Percentiles rank a stretch among this genome's conserved stretches.
phyloP scores from a whole-genome alignment of 768 basidiomycete species.

The Arthromyces matolae region DNA sequence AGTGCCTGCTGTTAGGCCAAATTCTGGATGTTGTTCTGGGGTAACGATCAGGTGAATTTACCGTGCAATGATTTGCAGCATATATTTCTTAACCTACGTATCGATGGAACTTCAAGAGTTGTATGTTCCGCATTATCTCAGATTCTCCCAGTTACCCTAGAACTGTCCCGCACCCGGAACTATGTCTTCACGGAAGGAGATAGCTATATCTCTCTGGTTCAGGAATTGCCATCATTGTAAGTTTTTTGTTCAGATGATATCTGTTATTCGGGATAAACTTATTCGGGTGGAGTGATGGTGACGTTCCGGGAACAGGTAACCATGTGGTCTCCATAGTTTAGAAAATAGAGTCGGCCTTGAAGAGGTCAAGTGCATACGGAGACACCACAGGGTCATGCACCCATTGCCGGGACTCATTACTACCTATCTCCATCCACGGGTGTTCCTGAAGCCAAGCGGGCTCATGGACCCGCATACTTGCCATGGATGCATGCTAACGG shows the following conservation, averaged over 20 bases:
- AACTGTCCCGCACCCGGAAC: not conserved
- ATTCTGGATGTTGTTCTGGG: no score
- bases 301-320: conserved; percentile 1
- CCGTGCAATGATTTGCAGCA: no score
- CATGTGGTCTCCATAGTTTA: conserved; percentile 9
- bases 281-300: conserved; percentile 1
- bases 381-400: not conserved
- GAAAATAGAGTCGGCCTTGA: not conserved
- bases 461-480: conserved; percentile 5
- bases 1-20: no score
- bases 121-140: no score
- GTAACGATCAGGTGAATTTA: no score
- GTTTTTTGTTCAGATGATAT: not conserved
- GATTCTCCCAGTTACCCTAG: no score
- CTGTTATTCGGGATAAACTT: not conserved
- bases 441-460: conserved; percentile 5
- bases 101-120: no score
- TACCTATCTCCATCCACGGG: conserved; percentile 9
- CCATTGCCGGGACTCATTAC: conserved; percentile 1
- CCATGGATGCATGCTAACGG: not conserved
- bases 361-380: not conserved
- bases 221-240: not conserved
- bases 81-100: no score
- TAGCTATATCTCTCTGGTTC: no score
- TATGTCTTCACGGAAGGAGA: not conserved